Evolutionary conservation across 192 early-diverging fungal species (phyloP).

Genomic region (Coemansia sp.): DNA sequence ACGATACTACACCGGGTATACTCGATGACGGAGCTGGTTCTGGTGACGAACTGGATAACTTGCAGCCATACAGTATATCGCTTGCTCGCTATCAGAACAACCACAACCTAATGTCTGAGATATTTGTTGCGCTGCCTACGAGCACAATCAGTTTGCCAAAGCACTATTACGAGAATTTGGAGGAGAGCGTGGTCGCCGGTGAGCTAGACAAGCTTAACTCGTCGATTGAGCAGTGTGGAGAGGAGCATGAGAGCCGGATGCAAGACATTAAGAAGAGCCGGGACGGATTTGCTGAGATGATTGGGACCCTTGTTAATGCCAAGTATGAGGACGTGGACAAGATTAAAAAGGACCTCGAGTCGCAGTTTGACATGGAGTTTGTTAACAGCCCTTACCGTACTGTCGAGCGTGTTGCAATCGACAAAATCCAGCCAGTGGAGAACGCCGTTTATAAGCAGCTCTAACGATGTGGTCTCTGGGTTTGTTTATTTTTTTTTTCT

Average conservation of each 20-base stretch:
- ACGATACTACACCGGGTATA: slow-evolving; percentile 2
- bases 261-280: slow-evolving; percentile 8
- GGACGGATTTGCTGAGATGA: slow-evolving; percentile 31
- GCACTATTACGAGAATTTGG: slow-evolving; percentile 39
- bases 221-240: slow-evolving; percentile 24
- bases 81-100: slow-evolving; percentile 47
- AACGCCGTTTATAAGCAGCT: slow-evolving; percentile 47
- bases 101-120: slow-evolving; percentile 48
- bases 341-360: slow-evolving; percentile 22
- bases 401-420: slow-evolving; percentile 30
- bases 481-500: neutral
- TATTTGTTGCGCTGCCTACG: slow-evolving; percentile 46
- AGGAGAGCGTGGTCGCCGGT: neutral
- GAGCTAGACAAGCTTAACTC: slow-evolving; percentile 5
- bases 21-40: slow-evolving; percentile 16
- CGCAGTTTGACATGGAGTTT: slow-evolving; percentile 43
- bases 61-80: slow-evolving; percentile 40
- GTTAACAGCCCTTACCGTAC: slow-evolving; percentile 42
- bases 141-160: slow-evolving; percentile 35
- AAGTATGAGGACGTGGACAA: slow-evolving; percentile 11
- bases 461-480: neutral
- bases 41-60: slow-evolving; percentile 37
- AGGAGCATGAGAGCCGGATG: slow-evolving; percentile 17
- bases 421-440: slow-evolving; percentile 27
- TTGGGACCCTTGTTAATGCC: slow-evolving; percentile 18